Conservation (phyloP, 495 filamentous ascomycete species). For the Penicillium herquei region DNA sequence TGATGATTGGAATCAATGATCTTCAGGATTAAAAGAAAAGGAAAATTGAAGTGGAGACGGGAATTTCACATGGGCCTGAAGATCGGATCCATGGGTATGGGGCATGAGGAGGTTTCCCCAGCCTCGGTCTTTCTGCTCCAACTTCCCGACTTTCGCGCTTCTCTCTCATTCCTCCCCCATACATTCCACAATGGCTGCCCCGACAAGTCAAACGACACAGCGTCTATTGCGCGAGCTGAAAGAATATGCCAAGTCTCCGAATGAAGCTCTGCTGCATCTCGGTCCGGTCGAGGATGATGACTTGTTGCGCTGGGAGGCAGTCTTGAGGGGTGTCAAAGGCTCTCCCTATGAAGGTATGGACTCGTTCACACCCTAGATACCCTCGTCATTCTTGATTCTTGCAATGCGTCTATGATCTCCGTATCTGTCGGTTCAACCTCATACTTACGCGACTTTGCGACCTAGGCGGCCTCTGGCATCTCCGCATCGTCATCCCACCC, state of each 20-base stretch:
- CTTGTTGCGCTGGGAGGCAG: slow-evolving; percentile 73
- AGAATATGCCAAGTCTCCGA: slow-evolving; percentile 53
- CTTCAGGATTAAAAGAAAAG: not conserved
- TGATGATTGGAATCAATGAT: slow-evolving; percentile 19
- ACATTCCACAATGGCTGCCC: slow-evolving; percentile 27
- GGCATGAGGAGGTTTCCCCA: slow-evolving; percentile 13
- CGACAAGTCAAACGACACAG: slow-evolving; percentile 47
- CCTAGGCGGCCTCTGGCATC: slow-evolving; percentile 78
- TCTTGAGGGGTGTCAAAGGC: slow-evolving; percentile 66
- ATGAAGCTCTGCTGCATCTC: slow-evolving; percentile 57
- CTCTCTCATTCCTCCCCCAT: slow-evolving; percentile 6
- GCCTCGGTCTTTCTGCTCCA: slow-evolving; percentile 15
- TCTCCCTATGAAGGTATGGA: slow-evolving; percentile 69
- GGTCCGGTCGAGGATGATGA: slow-evolving; percentile 68
- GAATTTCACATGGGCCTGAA: slow-evolving; percentile 22
- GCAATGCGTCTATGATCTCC: not conserved
- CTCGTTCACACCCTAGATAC: not conserved
- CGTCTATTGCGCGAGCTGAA: slow-evolving; percentile 67
- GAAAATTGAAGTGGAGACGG: not conserved
- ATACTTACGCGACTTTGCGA: not conserved
- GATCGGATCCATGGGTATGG: not conserved
- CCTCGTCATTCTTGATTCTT: not conserved
- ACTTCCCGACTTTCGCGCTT: slow-evolving; percentile 5
- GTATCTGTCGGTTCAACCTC: not conserved
- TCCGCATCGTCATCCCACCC: slow-evolving; percentile 71